These are phyloP conservation scores for Cyanidiococcus yangmingshanensis DNA, from an alignment of 23 red algal genomes.

Conservation along the genomic window DNA sequence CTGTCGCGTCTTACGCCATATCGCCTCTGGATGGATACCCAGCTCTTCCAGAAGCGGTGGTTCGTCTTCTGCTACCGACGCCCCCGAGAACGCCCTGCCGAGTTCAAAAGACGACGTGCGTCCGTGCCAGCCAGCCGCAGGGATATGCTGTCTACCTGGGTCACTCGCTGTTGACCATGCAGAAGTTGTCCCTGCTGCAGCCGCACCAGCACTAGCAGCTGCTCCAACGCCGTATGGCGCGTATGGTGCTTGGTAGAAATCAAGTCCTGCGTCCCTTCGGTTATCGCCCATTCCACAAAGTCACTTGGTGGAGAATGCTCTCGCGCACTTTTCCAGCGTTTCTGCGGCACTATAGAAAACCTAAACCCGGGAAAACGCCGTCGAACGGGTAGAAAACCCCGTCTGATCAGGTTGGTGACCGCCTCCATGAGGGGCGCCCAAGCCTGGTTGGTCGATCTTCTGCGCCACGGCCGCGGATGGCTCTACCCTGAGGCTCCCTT, in stretches of 20 bases:
- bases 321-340: too few species aligned
- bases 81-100: not conserved
- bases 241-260: not conserved
- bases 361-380: too few species aligned
- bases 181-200: not conserved
- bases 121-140: not conserved
- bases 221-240: not conserved
- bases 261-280: too few species aligned
- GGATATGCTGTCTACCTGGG: not conserved
- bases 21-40: conserved; percentile 64
- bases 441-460: too few species aligned
- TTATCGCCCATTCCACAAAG: too few species aligned
- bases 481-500: too few species aligned
- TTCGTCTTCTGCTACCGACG: conserved; percentile 71
- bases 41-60: conserved; percentile 91
- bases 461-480: too few species aligned
- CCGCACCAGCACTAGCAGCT: not conserved
- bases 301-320: too few species aligned
- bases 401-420: too few species aligned
- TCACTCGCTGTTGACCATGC: not conserved
- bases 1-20: conserved; percentile 48
- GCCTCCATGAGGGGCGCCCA: too few species aligned
- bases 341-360: too few species aligned
- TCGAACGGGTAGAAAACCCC: too few species aligned
- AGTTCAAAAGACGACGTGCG: not conserved